Evolutionary conservation across 306 rosid genomes (phyloP).

Genomic region (Astragalus membranaceus): DNA sequence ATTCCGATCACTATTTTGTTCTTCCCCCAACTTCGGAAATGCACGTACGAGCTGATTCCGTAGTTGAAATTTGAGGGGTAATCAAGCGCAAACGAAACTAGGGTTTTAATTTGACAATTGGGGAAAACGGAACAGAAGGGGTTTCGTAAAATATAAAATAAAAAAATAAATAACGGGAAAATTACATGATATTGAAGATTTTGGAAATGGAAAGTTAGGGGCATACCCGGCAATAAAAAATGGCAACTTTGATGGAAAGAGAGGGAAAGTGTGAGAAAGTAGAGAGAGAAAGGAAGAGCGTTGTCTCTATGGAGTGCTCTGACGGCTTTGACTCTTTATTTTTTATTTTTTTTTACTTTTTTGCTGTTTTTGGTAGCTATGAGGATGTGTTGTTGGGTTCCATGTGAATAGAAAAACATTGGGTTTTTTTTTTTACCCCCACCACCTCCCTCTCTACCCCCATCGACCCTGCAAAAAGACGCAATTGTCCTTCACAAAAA

Average conservation of each 20-base stretch:
- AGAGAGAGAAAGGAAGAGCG: not conserved
- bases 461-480: no score
- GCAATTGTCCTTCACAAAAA: no score
- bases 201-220: not conserved
- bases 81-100: slow-evolving; percentile 28
- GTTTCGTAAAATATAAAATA: not conserved
- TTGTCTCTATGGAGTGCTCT: not conserved
- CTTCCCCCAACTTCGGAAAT: slow-evolving; percentile 1
- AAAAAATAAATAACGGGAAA: slow-evolving; percentile 6
- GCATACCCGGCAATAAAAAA: slow-evolving; percentile 27
- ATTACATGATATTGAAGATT: not conserved
- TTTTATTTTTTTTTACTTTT: not conserved
- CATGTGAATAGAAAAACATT: no score
- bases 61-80: slow-evolving; percentile 29
- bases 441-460: no score
- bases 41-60: slow-evolving; percentile 16
- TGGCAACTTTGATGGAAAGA: slow-evolving; percentile 17
- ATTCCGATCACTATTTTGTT: slow-evolving; percentile 19
- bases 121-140: not conserved
- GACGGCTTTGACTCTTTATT: not conserved
- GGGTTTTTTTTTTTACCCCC: no score
- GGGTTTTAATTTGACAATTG: slow-evolving; percentile 45
- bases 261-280: slow-evolving; percentile 9
- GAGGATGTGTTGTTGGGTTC: not conserved
- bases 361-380: not conserved